These are phyloP conservation scores for Leavenworthia alabamica DNA, from an alignment of 345 rosid species.

Conservation along the genomic window DNA sequence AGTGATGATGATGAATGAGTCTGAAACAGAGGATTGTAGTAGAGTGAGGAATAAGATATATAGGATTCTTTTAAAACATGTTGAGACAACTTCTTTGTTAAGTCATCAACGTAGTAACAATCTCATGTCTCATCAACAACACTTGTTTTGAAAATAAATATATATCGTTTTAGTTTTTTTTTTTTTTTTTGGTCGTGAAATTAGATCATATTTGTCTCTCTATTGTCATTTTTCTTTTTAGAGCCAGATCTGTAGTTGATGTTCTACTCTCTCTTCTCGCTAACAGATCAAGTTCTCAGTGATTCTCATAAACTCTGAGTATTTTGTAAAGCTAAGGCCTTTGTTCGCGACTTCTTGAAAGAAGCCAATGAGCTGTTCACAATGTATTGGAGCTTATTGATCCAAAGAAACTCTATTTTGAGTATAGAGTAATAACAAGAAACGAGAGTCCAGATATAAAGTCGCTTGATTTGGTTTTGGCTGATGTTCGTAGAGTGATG, in stretches of 20 bases:
- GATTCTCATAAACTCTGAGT: background rate
- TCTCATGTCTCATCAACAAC: conserved; percentile 15
- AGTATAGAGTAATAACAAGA: conserved; percentile 9
- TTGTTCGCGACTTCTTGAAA: background rate
- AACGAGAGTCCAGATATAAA: conserved; percentile 2
- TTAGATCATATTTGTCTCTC: background rate
- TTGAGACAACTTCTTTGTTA: conserved; percentile 51
- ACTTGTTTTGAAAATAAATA: background rate
- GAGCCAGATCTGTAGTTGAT: background rate
- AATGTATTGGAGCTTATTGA: conserved; percentile 17
- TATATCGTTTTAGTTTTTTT: background rate
- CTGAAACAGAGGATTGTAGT: conserved; percentile 41
- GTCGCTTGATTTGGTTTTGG: conserved; percentile 22
- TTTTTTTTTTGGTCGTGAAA: background rate
- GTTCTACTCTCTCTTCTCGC: background rate
- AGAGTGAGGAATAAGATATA: conserved; percentile 58
- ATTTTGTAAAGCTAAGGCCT: conserved; percentile 7
- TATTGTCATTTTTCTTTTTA: background rate
- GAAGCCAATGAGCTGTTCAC: conserved; percentile 11
- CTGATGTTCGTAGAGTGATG: conserved; percentile 8
- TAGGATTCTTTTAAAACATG: conserved; percentile 53
- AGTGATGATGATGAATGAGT: conserved; percentile 25
- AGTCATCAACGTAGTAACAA: conserved; percentile 11
- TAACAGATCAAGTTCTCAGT: background rate
- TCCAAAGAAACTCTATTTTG: conserved; percentile 6